Base-by-base conservation (phyloP, 495 filamentous ascomycete species). In the Neurospora sublineolata region DNA sequence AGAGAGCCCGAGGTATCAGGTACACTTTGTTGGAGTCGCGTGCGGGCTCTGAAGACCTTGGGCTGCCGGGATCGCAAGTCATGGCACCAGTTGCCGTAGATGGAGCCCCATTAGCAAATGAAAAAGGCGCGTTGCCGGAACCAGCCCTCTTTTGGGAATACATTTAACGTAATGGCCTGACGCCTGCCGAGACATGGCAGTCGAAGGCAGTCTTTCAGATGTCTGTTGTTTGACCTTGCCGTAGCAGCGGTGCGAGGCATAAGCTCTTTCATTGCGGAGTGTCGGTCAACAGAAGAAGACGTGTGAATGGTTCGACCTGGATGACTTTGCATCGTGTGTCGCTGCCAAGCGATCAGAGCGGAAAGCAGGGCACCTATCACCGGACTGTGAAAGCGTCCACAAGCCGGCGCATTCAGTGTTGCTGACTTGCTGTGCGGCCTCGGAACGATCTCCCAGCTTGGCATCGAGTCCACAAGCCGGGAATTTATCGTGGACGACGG, bases 101-200 rank as follows among this genome's bases (percentile, higher is more conserved):
- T 75, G 72, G 72, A 71, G 69, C 41, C 68, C 74, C 75, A 85
- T 85, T 84, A 85, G 82, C 81, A 84, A 83, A 85, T 83, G 77
- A 80, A 84, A 85, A 83, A 78, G 73, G 76, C 67, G 70, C 70
- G 70, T 70, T 73, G 71, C 73, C 76, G 73, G 79, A 75, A 73
- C 76, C 68, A 71, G 74, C 76, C 74, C 80, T 77, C 72, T 41
- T 76, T 79, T 72, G 77, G 77, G 78, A 82, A 81, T 83, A 82
- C 79, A 75, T 82, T 77, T 86, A 82, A 86, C 84, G 84, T 86
- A 86, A 86, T 86, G 79, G 79, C 73, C 52, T 76, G 79, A 75
- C 79, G 77, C 73, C 72, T 79, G 75, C 79, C 82, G 79, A 82
- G 76, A 79, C 79, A 78, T 30, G 40, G n/a, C 30, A 67, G 33